Percentiles rank a stretch among this genome's conserved stretches.
Conservation (phyloP, 2,329 filamentous ascomycete species). For the Scedosporium boydii region DNA sequence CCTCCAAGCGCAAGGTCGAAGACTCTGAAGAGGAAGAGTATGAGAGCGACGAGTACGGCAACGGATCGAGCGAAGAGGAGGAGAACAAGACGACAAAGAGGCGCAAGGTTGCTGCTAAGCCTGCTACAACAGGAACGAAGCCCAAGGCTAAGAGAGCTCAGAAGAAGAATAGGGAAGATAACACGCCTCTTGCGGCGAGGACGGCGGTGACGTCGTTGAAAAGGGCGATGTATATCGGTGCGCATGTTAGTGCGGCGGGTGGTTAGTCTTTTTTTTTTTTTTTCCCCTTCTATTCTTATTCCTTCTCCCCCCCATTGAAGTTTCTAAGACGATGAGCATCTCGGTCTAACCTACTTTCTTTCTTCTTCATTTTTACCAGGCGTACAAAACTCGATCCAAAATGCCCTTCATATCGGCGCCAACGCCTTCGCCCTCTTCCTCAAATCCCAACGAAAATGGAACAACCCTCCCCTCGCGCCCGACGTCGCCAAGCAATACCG, state of each 20-base stretch:
- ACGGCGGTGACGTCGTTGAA: conserved; percentile 56
- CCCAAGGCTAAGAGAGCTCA: conserved; percentile 13
- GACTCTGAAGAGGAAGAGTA: conserved; percentile 15
- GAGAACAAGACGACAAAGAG: conserved; percentile 30
- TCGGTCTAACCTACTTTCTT: neutral
- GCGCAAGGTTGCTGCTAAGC: conserved; percentile 20
- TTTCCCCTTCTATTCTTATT: neutral
- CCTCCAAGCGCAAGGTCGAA: conserved; percentile 22
- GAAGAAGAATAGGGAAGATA: conserved; percentile 26
- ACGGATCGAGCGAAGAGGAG: conserved; percentile 10
- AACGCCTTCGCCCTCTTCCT: conserved; percentile 94
- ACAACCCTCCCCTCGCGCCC: conserved; percentile 64
- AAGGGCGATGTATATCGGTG: conserved; percentile 71
- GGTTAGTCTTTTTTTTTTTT: conserved; percentile 39
- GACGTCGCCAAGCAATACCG: conserved; percentile 63
- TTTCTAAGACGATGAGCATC: too few relatives aligned
- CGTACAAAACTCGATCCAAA: conserved; percentile 78
- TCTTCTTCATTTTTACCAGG: conserved; percentile 37
- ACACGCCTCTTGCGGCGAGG: conserved; percentile 55
- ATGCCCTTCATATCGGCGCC: conserved; percentile 71
- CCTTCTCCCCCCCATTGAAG: neutral
- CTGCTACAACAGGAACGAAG: neutral
- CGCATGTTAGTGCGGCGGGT: conserved; percentile 84
- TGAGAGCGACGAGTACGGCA: conserved; percentile 17
- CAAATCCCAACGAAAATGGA: conserved; percentile 95